A percentile compares a stretch with the other conserved stretches of the same genome.
Conservation (phyloP, 2,329 filamentous ascomycete species). For the Westerdykella aurantiaca region DNA sequence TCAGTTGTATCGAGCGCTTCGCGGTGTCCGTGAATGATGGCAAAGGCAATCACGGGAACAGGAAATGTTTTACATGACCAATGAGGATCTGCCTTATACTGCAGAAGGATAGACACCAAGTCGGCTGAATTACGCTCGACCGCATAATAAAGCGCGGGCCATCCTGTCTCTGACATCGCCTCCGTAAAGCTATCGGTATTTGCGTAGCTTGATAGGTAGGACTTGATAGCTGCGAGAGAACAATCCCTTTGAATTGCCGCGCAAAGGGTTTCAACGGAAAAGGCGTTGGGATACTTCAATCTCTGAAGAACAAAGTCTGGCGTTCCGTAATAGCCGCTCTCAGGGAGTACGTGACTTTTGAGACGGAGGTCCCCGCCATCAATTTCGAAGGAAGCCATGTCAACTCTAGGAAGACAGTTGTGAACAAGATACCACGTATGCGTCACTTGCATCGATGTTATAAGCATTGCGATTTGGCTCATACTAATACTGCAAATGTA, state of each 20-base stretch:
- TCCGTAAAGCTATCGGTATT: background rate
- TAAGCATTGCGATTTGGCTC: too few species aligned
- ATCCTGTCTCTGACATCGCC: background rate
- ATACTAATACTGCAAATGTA: too few species aligned
- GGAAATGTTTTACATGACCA: background rate
- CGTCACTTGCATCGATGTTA: too few species aligned
- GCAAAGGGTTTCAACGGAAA: conserved; percentile 1
- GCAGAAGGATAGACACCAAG: background rate
- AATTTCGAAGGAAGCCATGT: too few species aligned
- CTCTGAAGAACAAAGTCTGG: too few species aligned
- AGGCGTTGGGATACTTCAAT: background rate
- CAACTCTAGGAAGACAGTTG: too few species aligned
- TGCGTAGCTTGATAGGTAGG: background rate
- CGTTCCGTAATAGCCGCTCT: too few species aligned
- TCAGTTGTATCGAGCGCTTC: conserved; percentile 2
- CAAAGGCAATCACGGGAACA: conserved; percentile 3
- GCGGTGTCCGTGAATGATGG: background rate
- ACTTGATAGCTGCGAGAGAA: background rate
- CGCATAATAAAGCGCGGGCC: conserved; percentile 3
- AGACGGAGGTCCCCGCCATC: too few species aligned
- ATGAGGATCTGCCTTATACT: conserved; percentile 1
- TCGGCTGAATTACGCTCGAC: conserved; percentile 1
- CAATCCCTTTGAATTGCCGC: conserved; percentile 1
- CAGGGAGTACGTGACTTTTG: too few species aligned
- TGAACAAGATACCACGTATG: too few species aligned